Evolutionary conservation across 257 asterid species (phyloP), one percentile per base, ranked within the genome.

Genomic region (Striga asiatica): DNA sequence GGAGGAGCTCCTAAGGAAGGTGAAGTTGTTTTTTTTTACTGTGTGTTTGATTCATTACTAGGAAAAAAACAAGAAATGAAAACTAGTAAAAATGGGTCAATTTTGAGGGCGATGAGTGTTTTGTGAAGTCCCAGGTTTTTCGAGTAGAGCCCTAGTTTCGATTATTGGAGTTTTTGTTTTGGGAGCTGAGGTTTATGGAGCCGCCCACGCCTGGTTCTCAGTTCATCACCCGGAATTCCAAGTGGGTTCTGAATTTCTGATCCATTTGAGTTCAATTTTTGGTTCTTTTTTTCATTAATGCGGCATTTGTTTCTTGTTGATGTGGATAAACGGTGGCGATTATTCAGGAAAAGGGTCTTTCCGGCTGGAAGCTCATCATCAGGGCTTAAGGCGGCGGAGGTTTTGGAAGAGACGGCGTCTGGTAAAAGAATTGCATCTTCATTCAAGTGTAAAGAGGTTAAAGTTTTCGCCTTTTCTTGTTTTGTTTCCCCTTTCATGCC

Each of bases 311-410:
- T 22, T 22, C 31, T 8, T 65, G 64, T 63, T 58, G 12, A 12
- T 43, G 70, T 22, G n/a, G n/a, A n/a, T n/a, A n/a, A n/a, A n/a
- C n/a, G n/a, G n/a, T n/a, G n/a, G 58, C 52, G 66, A 58, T 59
- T 41, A 71, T 32, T 16, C 71, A 85, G 97, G 92, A 82, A 82
- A 71, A 76, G 83, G 76, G 75, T 70, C 50, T 76, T 82, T 45
- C 56, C 73, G 11, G 84, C 74, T 20, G 85, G 79, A 38, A 76
- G 76, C 72, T 81, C 89, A 17, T 81, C 86, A 48, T 41, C 82
- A 10, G 66, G 35, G 62, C 77, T 66, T 53, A 65, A 69, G 47
- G 92, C 78, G n/a, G 80, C 64, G 58, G 92, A 78, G 12, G 88
- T 69, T 63, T 63, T 69, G 68, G 95, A 84, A 64, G 56, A 68